Percentiles rank a stretch among this genome's conserved stretches.
phyloP scores from a whole-genome alignment of 202 grass and related monocot genomes.

The Sporobolus alterniflorus region DNA sequence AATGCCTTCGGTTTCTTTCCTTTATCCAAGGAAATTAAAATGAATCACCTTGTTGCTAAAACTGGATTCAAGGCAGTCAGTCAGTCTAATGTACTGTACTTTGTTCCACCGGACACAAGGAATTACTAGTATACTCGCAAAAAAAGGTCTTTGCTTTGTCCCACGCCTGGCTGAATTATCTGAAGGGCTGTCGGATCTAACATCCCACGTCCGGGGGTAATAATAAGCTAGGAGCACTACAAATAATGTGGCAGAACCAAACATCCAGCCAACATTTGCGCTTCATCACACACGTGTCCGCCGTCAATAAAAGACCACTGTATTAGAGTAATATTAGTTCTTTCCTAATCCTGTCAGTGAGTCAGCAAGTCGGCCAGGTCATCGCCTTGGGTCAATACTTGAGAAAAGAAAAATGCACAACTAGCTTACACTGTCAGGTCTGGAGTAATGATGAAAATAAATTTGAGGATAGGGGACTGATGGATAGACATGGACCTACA shows the following conservation, averaged over 20 bases:
- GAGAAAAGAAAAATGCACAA: not conserved
- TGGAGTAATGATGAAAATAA: not conserved
- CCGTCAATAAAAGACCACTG: not conserved
- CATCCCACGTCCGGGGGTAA: not conserved
- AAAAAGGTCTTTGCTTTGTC: not conserved
- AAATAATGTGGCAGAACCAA: not conserved
- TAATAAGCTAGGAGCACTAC: not conserved
- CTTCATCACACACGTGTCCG: not conserved
- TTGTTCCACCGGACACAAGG: not conserved
- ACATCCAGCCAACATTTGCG: slow-evolving; percentile 11
- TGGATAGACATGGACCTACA: not conserved
- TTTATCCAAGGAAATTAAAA: not conserved
- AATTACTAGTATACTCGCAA: not conserved
- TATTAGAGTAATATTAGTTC: not conserved
- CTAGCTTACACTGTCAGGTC: not conserved
- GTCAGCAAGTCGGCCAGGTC: not conserved
- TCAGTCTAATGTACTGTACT: not conserved
- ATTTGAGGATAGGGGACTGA: not conserved
- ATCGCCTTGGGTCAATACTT: not conserved
- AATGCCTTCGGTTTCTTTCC: not conserved
- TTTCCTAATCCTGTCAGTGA: not conserved
- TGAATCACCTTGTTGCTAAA: not conserved
- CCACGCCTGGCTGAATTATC: not conserved
- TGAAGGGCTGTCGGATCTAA: not conserved
- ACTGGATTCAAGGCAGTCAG: not conserved